Base-by-base conservation (phyloP, 768 basidiomycete genomes). In the Fomitopsis serialis region DNA sequence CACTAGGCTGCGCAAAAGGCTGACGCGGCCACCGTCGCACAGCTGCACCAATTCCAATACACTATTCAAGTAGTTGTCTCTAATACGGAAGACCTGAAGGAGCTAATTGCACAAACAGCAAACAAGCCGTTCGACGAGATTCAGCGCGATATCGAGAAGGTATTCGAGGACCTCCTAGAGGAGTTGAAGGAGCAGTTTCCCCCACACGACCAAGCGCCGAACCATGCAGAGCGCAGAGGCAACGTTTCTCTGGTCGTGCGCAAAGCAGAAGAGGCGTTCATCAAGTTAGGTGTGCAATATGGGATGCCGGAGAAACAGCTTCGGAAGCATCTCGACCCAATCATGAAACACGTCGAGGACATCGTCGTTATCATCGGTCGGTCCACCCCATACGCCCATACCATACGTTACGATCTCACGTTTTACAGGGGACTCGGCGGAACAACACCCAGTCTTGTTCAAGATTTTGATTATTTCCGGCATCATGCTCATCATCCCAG, bases 401-500 rank as follows among this genome's bases (percentile, higher is more conserved):
- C n/a, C n/a, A n/a, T n/a, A n/a, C n/a, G n/a, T n/a, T n/a, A n/a
- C 27, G 32, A 15, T 24, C 46, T 48, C 25, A 24, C 32, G 12
- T 7, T 9, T 13, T 49, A 25, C 22, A 74, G 73, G 71, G 13
- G 70, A 74, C 42, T 46, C 74, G 7, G 59, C 59, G 1, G 72
- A 75, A 51, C 64, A 70, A 23, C 72, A 75, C 46, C 71, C 73
- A 9, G 46, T 47, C 17, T 55, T 74, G 1, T 37, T 68, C 12
- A 47, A 54, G 7, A 46, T 51, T 9, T 15, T 59, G 5, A 19
- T 74, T 13, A 45, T 72, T n/a, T 52, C 60, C 6, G 63, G 36
- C 4, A 58, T 60, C 11, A 35, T 63, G 9, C 12, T 68, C 27
- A 45, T 73, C 50, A 45, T 72, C 43, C 71, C 72, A 2, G 67